Evolutionary conservation across 352 stramenopile species (phyloP).

Genomic region (Globisporangium radiosum): DNA sequence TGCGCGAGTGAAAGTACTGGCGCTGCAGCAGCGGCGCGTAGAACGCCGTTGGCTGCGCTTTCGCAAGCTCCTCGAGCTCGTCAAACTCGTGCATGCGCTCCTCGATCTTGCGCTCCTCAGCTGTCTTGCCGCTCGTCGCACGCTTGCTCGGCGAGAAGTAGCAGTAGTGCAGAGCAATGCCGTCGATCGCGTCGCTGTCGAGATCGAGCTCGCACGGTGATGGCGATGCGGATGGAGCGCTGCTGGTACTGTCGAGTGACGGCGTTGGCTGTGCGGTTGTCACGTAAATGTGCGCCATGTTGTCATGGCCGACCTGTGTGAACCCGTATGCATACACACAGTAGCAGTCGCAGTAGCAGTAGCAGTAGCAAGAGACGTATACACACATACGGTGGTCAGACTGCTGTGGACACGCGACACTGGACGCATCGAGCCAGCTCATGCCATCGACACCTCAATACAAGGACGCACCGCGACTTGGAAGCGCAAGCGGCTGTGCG

Average conservation of each 20-base stretch:
- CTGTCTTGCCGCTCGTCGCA: conserved; percentile 12
- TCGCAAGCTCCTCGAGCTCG: conserved; percentile 48
- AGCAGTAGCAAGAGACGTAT: too few species aligned
- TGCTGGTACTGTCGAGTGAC: too few species aligned
- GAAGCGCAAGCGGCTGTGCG: conserved; percentile 74
- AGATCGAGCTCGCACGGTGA: conserved; percentile 47
- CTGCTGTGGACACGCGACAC: too few species aligned
- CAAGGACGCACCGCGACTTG: conserved; percentile 43
- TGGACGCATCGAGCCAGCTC: too few species aligned
- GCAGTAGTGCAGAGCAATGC: conserved; percentile 61
- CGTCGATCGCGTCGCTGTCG: conserved; percentile 38
- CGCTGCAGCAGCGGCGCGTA: conserved; percentile 71
- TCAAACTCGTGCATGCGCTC: conserved; percentile 69
- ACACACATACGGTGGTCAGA: too few species aligned
- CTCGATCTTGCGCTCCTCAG: conserved; percentile 36
- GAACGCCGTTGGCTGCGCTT: conserved; percentile 59
- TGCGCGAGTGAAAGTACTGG: conserved; percentile 87
- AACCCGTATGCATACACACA: too few species aligned
- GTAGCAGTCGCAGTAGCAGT: too few species aligned
- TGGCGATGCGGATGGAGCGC: too few species aligned
- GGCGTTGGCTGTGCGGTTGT: conserved; percentile 33
- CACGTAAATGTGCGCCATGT: conserved; percentile 80
- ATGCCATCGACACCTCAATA: background rate
- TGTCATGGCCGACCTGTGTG: conserved; percentile 59
- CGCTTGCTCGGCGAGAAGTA: conserved; percentile 51